Conservation (phyloP, 2,329 filamentous ascomycete genomes). For the Bipolaris cookei region DNA sequence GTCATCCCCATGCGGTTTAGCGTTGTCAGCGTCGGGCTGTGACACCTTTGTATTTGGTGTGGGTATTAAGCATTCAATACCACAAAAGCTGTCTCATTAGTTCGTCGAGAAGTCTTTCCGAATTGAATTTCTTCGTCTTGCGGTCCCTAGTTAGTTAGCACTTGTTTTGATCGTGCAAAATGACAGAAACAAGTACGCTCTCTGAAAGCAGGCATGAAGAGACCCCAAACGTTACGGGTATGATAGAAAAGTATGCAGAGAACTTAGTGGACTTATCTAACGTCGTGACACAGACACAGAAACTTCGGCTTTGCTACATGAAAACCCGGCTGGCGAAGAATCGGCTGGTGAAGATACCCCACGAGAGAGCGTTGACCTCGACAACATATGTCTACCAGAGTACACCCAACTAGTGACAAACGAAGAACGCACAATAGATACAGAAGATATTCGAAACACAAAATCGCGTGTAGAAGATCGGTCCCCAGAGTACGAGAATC, state of each 20-base stretch:
- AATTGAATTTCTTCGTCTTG: background rate
- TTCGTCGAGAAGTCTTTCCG: background rate
- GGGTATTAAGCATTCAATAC: background rate
- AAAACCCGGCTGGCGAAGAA: background rate
- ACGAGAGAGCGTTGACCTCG: slow-evolving; percentile 27
- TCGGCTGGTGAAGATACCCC: background rate
- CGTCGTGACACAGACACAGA: background rate
- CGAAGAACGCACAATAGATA: slow-evolving; percentile 27
- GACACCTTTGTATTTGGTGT: background rate
- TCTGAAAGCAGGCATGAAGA: background rate
- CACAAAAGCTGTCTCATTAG: background rate
- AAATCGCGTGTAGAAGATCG: slow-evolving; percentile 12
- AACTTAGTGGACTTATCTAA: background rate
- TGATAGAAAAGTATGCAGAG: background rate
- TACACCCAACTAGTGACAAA: slow-evolving; percentile 24
- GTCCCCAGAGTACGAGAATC: background rate
- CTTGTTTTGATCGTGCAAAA: background rate
- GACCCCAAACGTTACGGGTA: background rate
- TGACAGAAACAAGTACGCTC: background rate
- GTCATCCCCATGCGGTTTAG: slow-evolving; percentile 8
- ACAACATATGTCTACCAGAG: slow-evolving; percentile 25
- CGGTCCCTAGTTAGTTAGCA: background rate
- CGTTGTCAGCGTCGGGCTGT: background rate
- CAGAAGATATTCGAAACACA: slow-evolving; percentile 17
- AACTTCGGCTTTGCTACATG: background rate